Evolutionary conservation across 1,139 yeast species (phyloP).

Genomic region (Pneumocystis carinii): DNA sequence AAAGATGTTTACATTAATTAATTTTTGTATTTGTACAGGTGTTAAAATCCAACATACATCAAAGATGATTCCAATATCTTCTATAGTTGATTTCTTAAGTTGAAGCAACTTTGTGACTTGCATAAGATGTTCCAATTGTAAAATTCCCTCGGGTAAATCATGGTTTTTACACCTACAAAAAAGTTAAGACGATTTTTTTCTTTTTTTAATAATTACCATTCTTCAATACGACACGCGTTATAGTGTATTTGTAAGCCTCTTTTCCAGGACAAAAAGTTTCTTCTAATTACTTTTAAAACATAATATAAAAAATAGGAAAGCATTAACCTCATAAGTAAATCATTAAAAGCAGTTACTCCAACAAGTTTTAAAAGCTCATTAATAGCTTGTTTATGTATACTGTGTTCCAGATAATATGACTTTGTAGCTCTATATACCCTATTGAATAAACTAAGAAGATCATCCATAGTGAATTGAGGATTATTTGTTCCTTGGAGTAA

Average conservation of each 20-base stretch:
- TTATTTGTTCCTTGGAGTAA: constrained; percentile 47
- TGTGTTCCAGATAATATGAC: constrained; percentile 73
- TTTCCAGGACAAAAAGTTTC: constrained; percentile 92
- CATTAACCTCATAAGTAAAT: constrained; percentile 65
- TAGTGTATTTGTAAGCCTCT: constrained; percentile 93
- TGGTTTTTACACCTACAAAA: constrained; percentile 56
- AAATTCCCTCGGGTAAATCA: constrained; percentile 80
- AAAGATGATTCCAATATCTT: constrained; percentile 81
- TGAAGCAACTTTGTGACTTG: constrained; percentile 92
- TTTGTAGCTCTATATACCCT: constrained; percentile 89
- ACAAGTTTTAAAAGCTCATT: constrained; percentile 72
- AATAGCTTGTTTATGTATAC: constrained; percentile 73
- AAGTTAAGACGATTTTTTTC: background rate
- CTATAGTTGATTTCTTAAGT: constrained; percentile 54
- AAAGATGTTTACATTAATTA: constrained; percentile 35
- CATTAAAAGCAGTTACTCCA: constrained; percentile 91
- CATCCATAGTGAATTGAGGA: constrained; percentile 85
- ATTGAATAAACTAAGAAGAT: constrained; percentile 76
- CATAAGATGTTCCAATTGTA: constrained; percentile 70
- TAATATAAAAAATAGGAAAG: background rate
- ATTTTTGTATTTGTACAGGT: constrained; percentile 86
- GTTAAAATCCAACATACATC: constrained; percentile 90
- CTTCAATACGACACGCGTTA: constrained; percentile 90
- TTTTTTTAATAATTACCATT: constrained; percentile 39
- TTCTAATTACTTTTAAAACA: background rate